Percentiles rank a stretch among this genome's conserved stretches.
Evolutionary conservation across 352 stramenopile species (phyloP).

Genomic region (Blastocystis hominis): DNA sequence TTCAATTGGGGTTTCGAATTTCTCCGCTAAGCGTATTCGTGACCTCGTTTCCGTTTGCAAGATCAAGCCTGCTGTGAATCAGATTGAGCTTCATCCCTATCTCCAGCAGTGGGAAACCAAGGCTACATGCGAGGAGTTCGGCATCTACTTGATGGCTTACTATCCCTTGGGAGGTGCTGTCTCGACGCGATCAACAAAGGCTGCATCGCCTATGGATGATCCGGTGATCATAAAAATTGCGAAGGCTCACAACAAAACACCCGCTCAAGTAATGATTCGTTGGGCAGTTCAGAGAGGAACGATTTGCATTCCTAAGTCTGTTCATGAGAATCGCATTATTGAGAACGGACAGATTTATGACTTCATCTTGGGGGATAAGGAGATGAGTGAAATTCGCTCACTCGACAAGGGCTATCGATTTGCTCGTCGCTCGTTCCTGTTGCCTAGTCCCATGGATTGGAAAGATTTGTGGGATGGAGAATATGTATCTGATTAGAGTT

Average conservation of each 20-base stretch:
- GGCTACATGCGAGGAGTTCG: constrained; percentile 64
- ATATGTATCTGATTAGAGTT: neutral
- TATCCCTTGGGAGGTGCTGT: constrained; percentile 65
- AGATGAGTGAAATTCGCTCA: constrained; percentile 66
- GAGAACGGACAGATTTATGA: constrained; percentile 67
- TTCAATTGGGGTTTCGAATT: constrained; percentile 69
- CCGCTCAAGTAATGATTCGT: constrained; percentile 68
- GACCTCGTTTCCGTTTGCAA: constrained; percentile 63
- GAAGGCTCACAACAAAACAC: constrained; percentile 61
- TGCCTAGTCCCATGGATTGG: neutral
- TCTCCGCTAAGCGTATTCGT: constrained; percentile 63
- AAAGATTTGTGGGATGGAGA: constrained; percentile 43
- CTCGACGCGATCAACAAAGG: constrained; percentile 20
- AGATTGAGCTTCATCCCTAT: constrained; percentile 70
- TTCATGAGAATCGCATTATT: constrained; percentile 62
- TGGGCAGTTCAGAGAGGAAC: constrained; percentile 68
- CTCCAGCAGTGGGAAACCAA: constrained; percentile 66
- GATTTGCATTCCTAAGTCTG: constrained; percentile 67
- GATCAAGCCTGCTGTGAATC: constrained; percentile 68
- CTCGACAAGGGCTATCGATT: constrained; percentile 70
- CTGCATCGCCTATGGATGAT: constrained; percentile 59
- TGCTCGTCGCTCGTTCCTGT: constrained; percentile 12
- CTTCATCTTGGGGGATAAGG: constrained; percentile 66
- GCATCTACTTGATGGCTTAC: constrained; percentile 67
- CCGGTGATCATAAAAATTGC: constrained; percentile 63